Evolutionary conservation across 495 filamentous ascomycete species (phyloP).

Genomic region (Hyaloscypha bicolor): DNA sequence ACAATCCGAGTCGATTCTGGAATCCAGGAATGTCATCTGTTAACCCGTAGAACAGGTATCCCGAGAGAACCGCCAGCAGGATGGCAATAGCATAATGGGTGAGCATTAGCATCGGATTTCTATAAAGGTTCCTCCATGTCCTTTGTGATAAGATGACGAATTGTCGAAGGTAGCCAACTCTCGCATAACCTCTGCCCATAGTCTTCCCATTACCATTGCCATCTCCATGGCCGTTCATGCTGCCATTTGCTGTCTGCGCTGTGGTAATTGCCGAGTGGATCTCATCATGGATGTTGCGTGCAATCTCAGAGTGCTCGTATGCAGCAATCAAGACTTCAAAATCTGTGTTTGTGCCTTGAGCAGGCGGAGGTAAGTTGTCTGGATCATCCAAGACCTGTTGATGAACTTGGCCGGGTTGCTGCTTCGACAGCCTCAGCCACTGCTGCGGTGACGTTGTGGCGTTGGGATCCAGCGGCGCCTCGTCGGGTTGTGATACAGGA

Average conservation of each 20-base stretch:
- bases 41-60: constrained; percentile 94
- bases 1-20: constrained; percentile 96
- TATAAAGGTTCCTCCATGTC: constrained; percentile 97
- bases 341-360: constrained; percentile 65
- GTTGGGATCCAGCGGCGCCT: constrained; percentile 54
- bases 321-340: constrained; percentile 78
- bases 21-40: constrained; percentile 96
- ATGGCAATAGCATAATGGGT: constrained; percentile 99
- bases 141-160: constrained; percentile 86
- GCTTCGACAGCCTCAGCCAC: constrained; percentile 69
- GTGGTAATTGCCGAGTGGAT: constrained; percentile 65
- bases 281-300: constrained; percentile 75
- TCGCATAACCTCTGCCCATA: constrained; percentile 77
- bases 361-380: constrained; percentile 74
- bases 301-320: constrained; percentile 80
- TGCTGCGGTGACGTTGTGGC: constrained; percentile 48
- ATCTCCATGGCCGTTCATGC: constrained; percentile 58
- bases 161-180: constrained; percentile 76
- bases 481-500: constrained; percentile 68
- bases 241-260: constrained; percentile 70
- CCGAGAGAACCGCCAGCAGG: constrained; percentile 88
- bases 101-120: constrained; percentile 98
- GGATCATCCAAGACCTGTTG: constrained; percentile 66
- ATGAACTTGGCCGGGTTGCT: constrained; percentile 60
- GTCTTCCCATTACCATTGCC: constrained; percentile 48